These are phyloP conservation scores for Arthrinium phaeospermum DNA, from an alignment of 2,329 filamentous ascomycete species.

Conservation along the genomic window DNA sequence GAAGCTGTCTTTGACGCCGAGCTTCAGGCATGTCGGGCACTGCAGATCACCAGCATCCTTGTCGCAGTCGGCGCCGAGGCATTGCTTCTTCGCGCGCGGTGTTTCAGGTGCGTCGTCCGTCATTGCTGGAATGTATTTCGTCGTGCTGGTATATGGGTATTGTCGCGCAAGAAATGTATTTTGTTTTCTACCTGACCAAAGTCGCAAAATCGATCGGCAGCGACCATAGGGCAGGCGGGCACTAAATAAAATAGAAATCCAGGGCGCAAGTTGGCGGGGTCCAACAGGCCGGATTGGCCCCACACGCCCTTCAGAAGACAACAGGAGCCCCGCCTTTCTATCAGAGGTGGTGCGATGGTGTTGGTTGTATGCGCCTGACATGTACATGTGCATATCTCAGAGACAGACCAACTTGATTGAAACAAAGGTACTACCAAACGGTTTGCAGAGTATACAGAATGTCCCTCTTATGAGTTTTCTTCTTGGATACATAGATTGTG, in stretches of 20 bases:
- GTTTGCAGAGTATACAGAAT: too few species aligned
- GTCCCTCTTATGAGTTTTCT: too few species aligned
- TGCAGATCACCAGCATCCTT: slow-evolving; percentile 72
- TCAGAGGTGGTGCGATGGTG: too few species aligned
- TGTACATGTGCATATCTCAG: too few species aligned
- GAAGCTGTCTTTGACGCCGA: slow-evolving; percentile 69
- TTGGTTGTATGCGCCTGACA: too few species aligned
- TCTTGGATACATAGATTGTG: too few species aligned
- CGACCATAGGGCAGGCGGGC: neutral
- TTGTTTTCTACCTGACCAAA: neutral
- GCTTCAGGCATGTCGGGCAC: slow-evolving; percentile 77
- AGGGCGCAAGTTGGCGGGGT: too few species aligned
- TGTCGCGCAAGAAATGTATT: neutral
- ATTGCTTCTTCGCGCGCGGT: slow-evolving; percentile 44
- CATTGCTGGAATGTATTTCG: neutral
- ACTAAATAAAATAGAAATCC: slow-evolving; percentile 12
- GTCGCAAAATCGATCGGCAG: neutral
- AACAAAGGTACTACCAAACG: too few species aligned
- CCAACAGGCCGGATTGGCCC: too few species aligned
- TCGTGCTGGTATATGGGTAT: neutral
- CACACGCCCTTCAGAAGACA: too few species aligned
- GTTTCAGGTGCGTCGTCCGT: neutral
- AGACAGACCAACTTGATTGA: too few species aligned
- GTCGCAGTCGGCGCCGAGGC: slow-evolving; percentile 68
- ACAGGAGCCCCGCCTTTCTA: too few species aligned